phyloP scores from a whole-genome alignment of 495 filamentous ascomycete genomes.

The Hypoxylon trugodes region DNA sequence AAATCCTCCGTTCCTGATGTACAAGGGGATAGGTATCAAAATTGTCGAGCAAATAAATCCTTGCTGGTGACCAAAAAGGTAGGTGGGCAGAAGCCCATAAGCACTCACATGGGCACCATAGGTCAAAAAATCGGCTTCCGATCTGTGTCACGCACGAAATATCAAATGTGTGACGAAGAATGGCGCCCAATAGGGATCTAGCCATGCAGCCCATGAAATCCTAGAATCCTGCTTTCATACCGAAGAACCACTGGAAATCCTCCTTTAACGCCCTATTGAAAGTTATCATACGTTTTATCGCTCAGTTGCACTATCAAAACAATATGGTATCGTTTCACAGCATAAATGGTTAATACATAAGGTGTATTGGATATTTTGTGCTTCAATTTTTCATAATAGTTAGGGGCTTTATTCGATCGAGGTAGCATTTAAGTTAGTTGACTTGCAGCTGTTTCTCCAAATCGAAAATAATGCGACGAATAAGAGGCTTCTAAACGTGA shows the following conservation, averaged over 20 bases:
- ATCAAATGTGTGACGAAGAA: slow-evolving; percentile 5
- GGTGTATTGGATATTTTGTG: too few species aligned
- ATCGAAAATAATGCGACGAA: not conserved
- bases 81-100: too few species aligned
- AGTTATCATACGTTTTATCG: too few species aligned
- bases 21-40: not conserved
- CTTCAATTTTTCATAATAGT: too few species aligned
- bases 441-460: slow-evolving; percentile 7
- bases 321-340: too few species aligned
- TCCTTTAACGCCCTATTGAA: slow-evolving; percentile 20
- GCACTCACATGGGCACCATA: too few species aligned
- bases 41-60: slow-evolving; percentile 3
- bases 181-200: slow-evolving; percentile 12
- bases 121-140: too few species aligned
- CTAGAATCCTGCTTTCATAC: slow-evolving; percentile 20
- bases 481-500: slow-evolving; percentile 5
- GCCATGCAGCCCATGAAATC: not conserved
- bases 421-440: slow-evolving; percentile 5
- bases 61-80: slow-evolving; percentile 3
- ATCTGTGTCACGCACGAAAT: slow-evolving; percentile 1
- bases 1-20: slow-evolving; percentile 3
- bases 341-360: too few species aligned
- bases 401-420: not conserved
- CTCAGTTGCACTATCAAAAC: too few species aligned
- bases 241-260: not conserved